Conservation (phyloP, 441 rosid genomes). For the Biscutella laevigata region DNA sequence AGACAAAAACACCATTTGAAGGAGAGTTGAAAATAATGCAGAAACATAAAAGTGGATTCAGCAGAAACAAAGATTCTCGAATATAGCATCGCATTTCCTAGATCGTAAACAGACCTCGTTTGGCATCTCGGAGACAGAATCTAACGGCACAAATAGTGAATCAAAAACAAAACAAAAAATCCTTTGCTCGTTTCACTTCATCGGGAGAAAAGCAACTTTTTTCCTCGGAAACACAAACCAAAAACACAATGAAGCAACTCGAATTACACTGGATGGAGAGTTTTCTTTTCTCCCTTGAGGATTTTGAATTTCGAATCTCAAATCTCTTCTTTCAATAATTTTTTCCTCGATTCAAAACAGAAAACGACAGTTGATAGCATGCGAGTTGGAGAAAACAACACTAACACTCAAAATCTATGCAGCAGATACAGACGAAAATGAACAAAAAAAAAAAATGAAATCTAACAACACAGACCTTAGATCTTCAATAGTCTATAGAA, state of each 20-base stretch:
- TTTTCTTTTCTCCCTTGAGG: too few species aligned
- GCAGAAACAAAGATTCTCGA: constrained; percentile 10
- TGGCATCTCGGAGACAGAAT: constrained; percentile 20
- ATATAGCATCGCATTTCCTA: constrained; percentile 14
- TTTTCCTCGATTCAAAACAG: constrained; percentile 12
- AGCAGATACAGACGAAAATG: too few species aligned
- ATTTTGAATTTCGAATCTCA: too few species aligned
- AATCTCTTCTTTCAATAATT: neutral
- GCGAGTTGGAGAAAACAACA: neutral
- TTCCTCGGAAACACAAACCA: constrained; percentile 17
- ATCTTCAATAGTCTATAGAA: too few species aligned
- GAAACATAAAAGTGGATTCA: too few species aligned
- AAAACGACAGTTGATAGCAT: constrained; percentile 16
- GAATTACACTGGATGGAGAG: too few species aligned
- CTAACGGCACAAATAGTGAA: constrained; percentile 27
- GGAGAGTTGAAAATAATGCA: too few species aligned
- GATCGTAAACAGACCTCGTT: constrained; percentile 25
- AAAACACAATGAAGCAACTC: neutral
- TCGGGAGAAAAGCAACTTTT: constrained; percentile 3
- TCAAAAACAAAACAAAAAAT: neutral
- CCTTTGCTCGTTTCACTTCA: neutral
- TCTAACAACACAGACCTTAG: constrained; percentile 18
- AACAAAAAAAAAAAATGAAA: neutral
- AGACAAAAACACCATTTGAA: constrained; percentile 20
- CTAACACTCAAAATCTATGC: neutral